phyloP scores from a whole-genome alignment of 495 filamentous ascomycete species.

The Penicillium subrubescens region DNA sequence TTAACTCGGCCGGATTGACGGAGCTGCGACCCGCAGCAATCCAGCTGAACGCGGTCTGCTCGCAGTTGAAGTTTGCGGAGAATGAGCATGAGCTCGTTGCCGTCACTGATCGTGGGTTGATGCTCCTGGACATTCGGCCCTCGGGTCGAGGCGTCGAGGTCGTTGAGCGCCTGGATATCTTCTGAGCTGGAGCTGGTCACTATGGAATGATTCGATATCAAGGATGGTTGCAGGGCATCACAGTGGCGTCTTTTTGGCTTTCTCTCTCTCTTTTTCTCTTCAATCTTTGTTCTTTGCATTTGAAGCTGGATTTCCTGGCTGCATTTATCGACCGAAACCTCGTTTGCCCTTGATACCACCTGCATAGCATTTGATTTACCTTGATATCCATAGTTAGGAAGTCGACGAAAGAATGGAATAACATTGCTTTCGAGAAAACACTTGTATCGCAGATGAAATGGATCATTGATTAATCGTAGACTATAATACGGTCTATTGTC shows the following conservation, averaged over 20 bases:
- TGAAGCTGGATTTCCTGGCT: background rate
- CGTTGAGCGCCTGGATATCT: background rate
- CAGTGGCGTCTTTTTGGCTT: background rate
- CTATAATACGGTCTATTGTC: slow-evolving; percentile 17
- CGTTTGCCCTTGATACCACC: slow-evolving; percentile 18
- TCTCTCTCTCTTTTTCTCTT: background rate
- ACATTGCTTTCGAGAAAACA: background rate
- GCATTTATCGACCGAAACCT: background rate
- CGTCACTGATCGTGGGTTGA: slow-evolving; percentile 50
- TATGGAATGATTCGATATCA: background rate
- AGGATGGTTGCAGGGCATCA: background rate
- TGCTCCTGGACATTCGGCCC: slow-evolving; percentile 40
- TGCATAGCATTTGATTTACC: slow-evolving; percentile 9
- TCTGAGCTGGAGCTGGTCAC: background rate
- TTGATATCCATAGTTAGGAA: background rate
- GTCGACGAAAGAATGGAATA: background rate
- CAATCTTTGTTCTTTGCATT: background rate
- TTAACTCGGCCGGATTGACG: slow-evolving; percentile 22
- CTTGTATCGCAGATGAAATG: background rate
- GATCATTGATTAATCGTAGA: background rate
- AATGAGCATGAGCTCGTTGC: slow-evolving; percentile 46
- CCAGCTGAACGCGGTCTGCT: slow-evolving; percentile 44
- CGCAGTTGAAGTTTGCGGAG: slow-evolving; percentile 39
- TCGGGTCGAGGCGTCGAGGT: slow-evolving; percentile 9
- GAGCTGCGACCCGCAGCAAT: slow-evolving; percentile 39